These are phyloP conservation scores for Coemansia sp. DNA, from an alignment of 192 early-diverging fungal genomes.

Conservation along the genomic window DNA sequence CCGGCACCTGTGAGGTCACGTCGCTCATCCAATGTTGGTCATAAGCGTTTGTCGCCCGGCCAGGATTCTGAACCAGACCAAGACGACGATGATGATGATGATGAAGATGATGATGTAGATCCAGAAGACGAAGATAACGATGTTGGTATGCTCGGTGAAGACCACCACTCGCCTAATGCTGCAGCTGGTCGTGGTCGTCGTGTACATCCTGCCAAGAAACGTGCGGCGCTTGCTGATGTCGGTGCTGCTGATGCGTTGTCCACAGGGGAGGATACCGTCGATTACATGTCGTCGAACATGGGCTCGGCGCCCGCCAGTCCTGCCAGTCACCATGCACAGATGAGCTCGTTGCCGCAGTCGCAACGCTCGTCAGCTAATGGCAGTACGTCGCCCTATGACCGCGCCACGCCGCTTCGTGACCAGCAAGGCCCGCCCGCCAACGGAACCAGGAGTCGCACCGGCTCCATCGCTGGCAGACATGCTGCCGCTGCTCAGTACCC, in stretches of 20 bases:
- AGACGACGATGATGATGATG: slow-evolving; percentile 23
- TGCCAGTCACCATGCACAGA: background rate
- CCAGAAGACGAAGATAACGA: slow-evolving; percentile 2
- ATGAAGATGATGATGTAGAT: slow-evolving; percentile 5
- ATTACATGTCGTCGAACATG: slow-evolving; percentile 54
- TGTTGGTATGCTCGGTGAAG: background rate
- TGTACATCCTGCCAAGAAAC: background rate
- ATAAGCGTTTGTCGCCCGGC: slow-evolving; percentile 36
- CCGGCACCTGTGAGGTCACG: background rate
- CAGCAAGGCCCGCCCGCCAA: background rate
- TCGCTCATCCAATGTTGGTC: slow-evolving; percentile 15
- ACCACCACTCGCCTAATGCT: background rate
- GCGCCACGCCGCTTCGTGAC: background rate
- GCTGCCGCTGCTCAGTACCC: background rate
- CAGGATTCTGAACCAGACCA: slow-evolving; percentile 24
- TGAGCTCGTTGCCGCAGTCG: background rate
- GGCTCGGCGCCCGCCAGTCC: slow-evolving; percentile 22
- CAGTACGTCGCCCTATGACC: background rate
- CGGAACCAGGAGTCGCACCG: slow-evolving; percentile 7
- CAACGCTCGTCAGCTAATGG: background rate
- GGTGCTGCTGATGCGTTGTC: slow-evolving; percentile 9
- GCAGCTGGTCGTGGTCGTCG: slow-evolving; percentile 3
- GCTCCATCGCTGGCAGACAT: slow-evolving; percentile 3
- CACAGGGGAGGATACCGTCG: slow-evolving; percentile 51
- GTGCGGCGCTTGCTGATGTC: background rate